A percentile compares a stretch with the other conserved stretches of the same genome.
Evolutionary conservation across 2,329 filamentous ascomycete species (phyloP).

Genomic region (Aspergillus piperis): DNA sequence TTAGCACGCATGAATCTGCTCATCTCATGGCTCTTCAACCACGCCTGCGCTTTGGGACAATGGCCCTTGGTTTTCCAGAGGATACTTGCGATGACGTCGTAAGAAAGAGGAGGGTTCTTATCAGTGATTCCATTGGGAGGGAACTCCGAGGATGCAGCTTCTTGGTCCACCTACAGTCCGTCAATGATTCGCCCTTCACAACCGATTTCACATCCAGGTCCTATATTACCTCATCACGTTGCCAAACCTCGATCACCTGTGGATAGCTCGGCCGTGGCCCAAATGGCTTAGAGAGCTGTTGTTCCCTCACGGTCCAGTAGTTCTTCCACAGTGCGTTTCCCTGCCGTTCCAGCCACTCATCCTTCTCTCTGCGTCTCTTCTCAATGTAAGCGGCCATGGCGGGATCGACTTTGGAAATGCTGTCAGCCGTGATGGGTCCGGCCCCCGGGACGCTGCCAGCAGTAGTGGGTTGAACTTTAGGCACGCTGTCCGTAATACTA

Average conservation of each 20-base stretch:
- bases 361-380: background rate
- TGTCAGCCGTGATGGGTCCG: background rate
- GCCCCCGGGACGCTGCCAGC: no score
- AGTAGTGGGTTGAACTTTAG: no score
- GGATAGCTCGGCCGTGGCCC: background rate
- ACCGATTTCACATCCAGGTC: no score
- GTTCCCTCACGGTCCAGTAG: slow-evolving; percentile 13
- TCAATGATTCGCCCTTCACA: background rate
- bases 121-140: slow-evolving; percentile 5
- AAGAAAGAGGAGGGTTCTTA: slow-evolving; percentile 11
- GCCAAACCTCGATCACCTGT: background rate
- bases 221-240: slow-evolving; percentile 5
- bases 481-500: background rate
- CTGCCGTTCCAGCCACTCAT: background rate
- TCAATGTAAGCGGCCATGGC: background rate
- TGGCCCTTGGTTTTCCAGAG: slow-evolving; percentile 20
- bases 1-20: slow-evolving; percentile 10
- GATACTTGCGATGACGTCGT: slow-evolving; percentile 22
- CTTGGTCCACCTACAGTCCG: background rate
- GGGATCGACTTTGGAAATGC: background rate
- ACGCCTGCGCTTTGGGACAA: slow-evolving; percentile 22
- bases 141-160: slow-evolving; percentile 1
- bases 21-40: slow-evolving; percentile 21
- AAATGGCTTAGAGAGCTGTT: slow-evolving; percentile 11
- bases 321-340: slow-evolving; percentile 2